Conservation (phyloP, 495 filamentous ascomycete species). For the Penicillium herquei region DNA sequence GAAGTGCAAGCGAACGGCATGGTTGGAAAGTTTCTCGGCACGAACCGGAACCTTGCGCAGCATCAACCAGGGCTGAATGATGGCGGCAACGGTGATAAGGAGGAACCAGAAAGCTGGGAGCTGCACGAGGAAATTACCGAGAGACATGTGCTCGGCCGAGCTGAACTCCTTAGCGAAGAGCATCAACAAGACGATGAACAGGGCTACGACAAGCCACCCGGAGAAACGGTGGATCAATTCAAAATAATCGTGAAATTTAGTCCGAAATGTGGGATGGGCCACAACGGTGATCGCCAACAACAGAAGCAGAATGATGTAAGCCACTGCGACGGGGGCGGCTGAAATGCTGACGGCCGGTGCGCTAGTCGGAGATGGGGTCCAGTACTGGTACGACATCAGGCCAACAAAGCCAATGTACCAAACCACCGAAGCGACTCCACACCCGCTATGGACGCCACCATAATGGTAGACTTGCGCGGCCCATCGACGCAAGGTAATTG, state of each 20-base stretch:
- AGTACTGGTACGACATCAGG: slow-evolving; percentile 49
- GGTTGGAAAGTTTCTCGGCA: slow-evolving; percentile 63
- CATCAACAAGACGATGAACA: slow-evolving; percentile 45
- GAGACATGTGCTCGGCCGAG: slow-evolving; percentile 15
- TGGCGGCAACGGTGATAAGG: slow-evolving; percentile 34
- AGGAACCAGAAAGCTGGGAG: slow-evolving; percentile 47
- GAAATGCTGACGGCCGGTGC: slow-evolving; percentile 21
- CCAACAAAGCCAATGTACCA: slow-evolving; percentile 67
- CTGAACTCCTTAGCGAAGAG: slow-evolving; percentile 37
- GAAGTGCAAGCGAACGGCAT: slow-evolving; percentile 73
- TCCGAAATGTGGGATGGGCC: slow-evolving; percentile 45
- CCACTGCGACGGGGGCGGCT: slow-evolving; percentile 31
- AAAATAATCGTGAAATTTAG: slow-evolving; percentile 53
- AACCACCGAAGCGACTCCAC: slow-evolving; percentile 61
- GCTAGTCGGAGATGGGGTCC: slow-evolving; percentile 15
- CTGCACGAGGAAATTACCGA: slow-evolving; percentile 36
- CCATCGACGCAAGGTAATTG: slow-evolving; percentile 61
- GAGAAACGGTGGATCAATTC: slow-evolving; percentile 56
- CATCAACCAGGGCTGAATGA: slow-evolving; percentile 43
- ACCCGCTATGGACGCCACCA: slow-evolving; percentile 74
- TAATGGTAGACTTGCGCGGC: slow-evolving; percentile 74
- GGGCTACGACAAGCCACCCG: slow-evolving; percentile 49
- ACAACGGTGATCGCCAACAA: slow-evolving; percentile 43
- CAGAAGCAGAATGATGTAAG: slow-evolving; percentile 40
- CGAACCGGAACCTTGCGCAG: slow-evolving; percentile 53